A percentile compares a stretch with the other conserved stretches of the same genome.
phyloP scores from a whole-genome alignment of 192 early-diverging fungal species.

The Backusella westeae region DNA sequence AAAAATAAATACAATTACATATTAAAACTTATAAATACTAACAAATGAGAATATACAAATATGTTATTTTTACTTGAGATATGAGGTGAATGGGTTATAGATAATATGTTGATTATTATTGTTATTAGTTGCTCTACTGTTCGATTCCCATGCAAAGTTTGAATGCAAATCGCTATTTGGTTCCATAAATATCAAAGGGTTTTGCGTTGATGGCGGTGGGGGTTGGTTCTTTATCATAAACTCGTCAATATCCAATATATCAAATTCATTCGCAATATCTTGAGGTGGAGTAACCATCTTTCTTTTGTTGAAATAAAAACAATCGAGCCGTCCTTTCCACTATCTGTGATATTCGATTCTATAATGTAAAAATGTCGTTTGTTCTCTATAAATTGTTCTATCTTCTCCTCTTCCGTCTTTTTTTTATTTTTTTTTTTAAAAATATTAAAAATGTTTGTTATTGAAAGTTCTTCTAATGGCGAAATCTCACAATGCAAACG shows the following conservation, averaged over 20 bases:
- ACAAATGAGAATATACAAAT: background rate
- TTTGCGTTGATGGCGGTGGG: background rate
- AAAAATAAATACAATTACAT: background rate
- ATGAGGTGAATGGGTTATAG: conserved; percentile 4
- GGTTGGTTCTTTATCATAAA: background rate
- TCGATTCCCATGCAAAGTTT: conserved; percentile 1
- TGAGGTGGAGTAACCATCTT: background rate
- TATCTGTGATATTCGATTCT: background rate
- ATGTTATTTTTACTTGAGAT: background rate
- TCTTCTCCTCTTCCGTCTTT: background rate
- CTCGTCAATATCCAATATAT: background rate
- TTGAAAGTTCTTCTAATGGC: background rate
- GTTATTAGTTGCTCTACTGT: background rate
- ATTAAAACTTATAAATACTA: background rate
- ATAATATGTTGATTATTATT: background rate
- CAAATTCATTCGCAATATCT: background rate
- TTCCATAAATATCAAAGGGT: background rate
- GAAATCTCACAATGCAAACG: background rate
- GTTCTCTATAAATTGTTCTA: background rate
- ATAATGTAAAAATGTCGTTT: background rate
- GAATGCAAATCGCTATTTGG: background rate
- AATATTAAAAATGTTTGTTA: background rate
- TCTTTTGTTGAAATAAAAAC: background rate
- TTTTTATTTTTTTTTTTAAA: background rate
- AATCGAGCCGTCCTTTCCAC: background rate